Base-by-base conservation (phyloP, 2,329 filamentous ascomycete species). In the Pseudocercospora vitis region DNA sequence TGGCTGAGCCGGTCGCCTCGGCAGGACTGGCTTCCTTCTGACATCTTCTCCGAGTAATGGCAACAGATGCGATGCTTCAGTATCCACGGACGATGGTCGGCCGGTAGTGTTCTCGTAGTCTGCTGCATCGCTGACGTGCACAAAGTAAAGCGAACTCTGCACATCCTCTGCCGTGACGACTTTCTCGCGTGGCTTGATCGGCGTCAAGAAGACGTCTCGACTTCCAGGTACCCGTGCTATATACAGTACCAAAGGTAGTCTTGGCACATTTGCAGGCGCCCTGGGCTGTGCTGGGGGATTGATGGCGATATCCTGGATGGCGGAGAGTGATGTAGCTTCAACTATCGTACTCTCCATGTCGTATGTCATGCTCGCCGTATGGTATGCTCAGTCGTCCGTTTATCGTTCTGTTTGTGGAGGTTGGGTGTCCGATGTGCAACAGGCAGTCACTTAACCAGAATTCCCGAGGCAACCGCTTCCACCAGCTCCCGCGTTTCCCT, bases 181-280 rank as follows among this genome's bases (percentile, higher is more conserved):
- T 70, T 94, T 96, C 35, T 87, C 80, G 48, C 88, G 85, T 1
- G 94, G 94, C 69, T 95, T 96, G 58, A 94, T 81, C 0, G 94
- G 89, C 1, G 92, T 95, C 40, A 99, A 83, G 63, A 96, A 95
- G 53, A 96, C 81, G 78, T 96, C 92, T 85, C 85, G 84, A 59
- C 88, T 95, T 18, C 92, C 92, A 1, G 94, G 94, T 0, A 99
- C 92, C 61, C 92, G 80, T 29, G 92, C 90, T 61, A 99, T 95
- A 73, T 99, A 99, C 33, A 99, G 81, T 2, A 86, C 84, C 47
- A 97, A 72, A 28, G 42, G 42, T 3, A 89, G 83, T 58, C 86
- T 81, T 58, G 77, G 81, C 63, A 81, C 75, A 62, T 87, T 84
- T 2, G 84, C 82, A 4, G 89, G 87, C 67, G 89, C 89, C 65